Base-by-base conservation (phyloP, 2,329 filamentous ascomycete genomes). In the Beauveria sp. region DNA sequence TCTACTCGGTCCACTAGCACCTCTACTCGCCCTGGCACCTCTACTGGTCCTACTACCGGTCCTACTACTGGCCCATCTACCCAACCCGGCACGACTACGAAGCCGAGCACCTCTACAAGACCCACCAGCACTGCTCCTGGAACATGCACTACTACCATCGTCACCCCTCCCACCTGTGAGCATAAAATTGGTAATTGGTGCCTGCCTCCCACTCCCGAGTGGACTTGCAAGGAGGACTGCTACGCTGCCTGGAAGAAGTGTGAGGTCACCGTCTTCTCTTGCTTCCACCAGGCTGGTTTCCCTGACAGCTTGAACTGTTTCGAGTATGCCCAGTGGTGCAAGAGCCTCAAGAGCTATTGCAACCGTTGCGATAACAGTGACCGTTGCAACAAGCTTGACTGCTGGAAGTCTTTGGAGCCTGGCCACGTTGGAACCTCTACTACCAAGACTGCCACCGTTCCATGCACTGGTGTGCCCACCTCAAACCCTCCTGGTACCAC, bases 171-270 rank as follows among this genome's bases (percentile, higher is more conserved):
- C 53, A 74, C 71, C 34, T 84, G 82, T 70, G 82, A 84, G 69
- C 84, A 82, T 71, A 73, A 78, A 65, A 79, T 79, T 65, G 83
- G 82, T 53, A 77, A 75, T 64, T 85, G 82, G 81, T 83, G 80
- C 68, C 77, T 76, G 43, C 75, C 74, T 51, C 75, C 80, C 16
- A 69, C 84, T 14, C 81, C 81, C 26, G 72, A 77, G 65, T 85
- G 77, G 72, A 69, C 70, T 46, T 74, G 82, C 67, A 65, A 73
- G 61, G 64, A 68, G 48, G 69, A 71, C 51, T 85, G 82, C 70
- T 67, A 71, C 55, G 66, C 65, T 10, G 76, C 78, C 24, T 75
- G 74, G 65, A 75, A 77, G 61, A 76, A 74, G 60, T 82, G 80
- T 68, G 69, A 70, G 28, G 69, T 82, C 61, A 80, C 83, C 70